phyloP scores from a whole-genome alignment of 768 basidiomycete genomes.

The Filobasidium wieringae region DNA sequence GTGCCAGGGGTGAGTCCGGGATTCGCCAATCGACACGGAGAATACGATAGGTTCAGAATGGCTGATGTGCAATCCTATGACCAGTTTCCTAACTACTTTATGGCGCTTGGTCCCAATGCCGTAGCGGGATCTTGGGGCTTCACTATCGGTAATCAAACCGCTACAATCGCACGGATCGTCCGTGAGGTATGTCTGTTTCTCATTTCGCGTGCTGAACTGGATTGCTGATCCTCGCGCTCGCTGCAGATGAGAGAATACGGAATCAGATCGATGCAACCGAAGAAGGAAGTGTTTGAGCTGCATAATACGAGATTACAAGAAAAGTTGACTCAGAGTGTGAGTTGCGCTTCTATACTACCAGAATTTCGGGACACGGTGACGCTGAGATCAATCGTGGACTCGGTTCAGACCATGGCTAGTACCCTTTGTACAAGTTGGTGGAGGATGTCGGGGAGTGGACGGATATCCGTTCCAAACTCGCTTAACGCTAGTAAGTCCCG shows the following conservation, averaged over 20 bases:
- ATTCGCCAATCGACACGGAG: too few relatives aligned
- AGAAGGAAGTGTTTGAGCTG: neutral
- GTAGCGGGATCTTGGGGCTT: constrained; percentile 8
- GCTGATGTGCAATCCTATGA: neutral
- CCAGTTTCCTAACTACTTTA: constrained; percentile 13
- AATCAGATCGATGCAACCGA: neutral
- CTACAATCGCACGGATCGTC: neutral
- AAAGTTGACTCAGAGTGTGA: neutral
- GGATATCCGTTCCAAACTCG: neutral
- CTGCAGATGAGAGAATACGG: neutral
- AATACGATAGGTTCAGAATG: neutral
- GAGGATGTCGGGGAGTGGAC: neutral
- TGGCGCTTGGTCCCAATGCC: constrained; percentile 7
- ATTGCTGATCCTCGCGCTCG: too few relatives aligned
- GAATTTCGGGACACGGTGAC: too few relatives aligned
- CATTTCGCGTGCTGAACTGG: neutral
- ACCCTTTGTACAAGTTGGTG: neutral
- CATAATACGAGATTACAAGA: neutral
- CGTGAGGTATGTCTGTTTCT: neutral
- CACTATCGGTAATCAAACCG: constrained; percentile 7
- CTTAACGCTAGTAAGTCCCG: neutral
- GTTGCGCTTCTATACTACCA: too few relatives aligned
- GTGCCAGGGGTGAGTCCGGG: constrained; percentile 3
- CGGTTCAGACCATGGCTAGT: constrained; percentile 1
- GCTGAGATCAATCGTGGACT: neutral